A percentile compares a stretch with the other conserved stretches of the same genome.
These are phyloP conservation scores for Cytidiella melzeri DNA, from an alignment of 768 basidiomycete genomes.

Conservation along the genomic window DNA sequence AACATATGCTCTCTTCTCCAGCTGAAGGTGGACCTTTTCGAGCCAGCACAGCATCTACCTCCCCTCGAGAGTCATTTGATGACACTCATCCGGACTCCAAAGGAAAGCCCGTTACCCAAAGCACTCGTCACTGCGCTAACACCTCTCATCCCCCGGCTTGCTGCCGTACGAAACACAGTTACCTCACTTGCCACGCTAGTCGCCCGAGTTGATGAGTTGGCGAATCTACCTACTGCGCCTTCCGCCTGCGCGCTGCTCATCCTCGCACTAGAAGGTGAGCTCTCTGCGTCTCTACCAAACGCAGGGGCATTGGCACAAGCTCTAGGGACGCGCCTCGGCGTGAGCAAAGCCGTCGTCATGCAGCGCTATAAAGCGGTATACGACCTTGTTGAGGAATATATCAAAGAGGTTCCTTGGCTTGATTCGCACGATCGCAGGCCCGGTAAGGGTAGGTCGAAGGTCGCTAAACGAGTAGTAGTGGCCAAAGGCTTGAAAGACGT, in stretches of 20 bases:
- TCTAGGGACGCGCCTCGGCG: conserved; percentile 46
- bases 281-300: conserved; percentile 43
- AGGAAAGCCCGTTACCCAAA: conserved; percentile 11
- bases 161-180: conserved; percentile 17
- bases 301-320: conserved; percentile 51
- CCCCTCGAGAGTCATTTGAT: conserved; percentile 47
- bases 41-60: conserved; percentile 56
- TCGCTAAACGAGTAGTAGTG: conserved; percentile 57
- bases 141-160: conserved; percentile 14
- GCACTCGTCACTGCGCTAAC: conserved; percentile 16
- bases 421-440: conserved; percentile 42
- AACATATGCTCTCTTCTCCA: conserved; percentile 47
- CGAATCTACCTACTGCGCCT: conserved; percentile 34
- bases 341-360: conserved; percentile 52
- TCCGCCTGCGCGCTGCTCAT: conserved; percentile 67
- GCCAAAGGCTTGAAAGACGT: conserved; percentile 67
- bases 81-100: conserved; percentile 11
- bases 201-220: conserved; percentile 25
- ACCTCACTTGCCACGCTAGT: conserved; percentile 17
- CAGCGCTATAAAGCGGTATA: conserved; percentile 62
- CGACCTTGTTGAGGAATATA: conserved; percentile 53
- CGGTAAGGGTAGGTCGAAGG: conserved; percentile 46
- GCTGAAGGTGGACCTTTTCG: conserved; percentile 45
- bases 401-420: conserved; percentile 69
- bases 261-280: conserved; percentile 65